phyloP scores from a whole-genome alignment of 2,329 filamentous ascomycete genomes.

The Fusarium keratoplasticum region DNA sequence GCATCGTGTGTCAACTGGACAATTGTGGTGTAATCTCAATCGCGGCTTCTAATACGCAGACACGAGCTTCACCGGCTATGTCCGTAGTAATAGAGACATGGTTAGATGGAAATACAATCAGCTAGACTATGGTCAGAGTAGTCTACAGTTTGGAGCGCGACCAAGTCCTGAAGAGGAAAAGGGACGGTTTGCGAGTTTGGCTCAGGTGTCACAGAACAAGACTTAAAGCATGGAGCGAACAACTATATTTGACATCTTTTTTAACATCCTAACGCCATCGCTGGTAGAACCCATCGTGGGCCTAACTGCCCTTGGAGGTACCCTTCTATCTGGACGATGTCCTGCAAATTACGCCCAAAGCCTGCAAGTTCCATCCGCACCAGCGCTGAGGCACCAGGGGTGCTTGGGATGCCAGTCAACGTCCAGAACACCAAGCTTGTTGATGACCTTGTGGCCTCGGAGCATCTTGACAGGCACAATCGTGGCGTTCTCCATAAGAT shows the following conservation, averaged over 20 bases:
- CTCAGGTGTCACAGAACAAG: background rate
- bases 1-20: background rate
- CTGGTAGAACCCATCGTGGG: conserved; percentile 29
- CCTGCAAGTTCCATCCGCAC: conserved; percentile 91
- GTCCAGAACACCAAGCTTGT: conserved; percentile 89
- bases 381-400: conserved; percentile 94
- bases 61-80: background rate
- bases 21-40: background rate
- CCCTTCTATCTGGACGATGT: background rate
- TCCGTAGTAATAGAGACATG: background rate
- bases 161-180: background rate
- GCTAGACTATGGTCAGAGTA: background rate
- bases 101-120: background rate
- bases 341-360: conserved; percentile 71
- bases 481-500: conserved; percentile 94
- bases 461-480: conserved; percentile 97
- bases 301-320: background rate
- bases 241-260: conserved; percentile 10
- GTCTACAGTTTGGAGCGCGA: background rate
- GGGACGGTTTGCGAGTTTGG: background rate
- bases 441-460: conserved; percentile 87
- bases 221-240: background rate
- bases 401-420: conserved; percentile 96
- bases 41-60: background rate
- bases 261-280: conserved; percentile 38